phyloP scores from a whole-genome alignment of 192 early-diverging fungal genomes.

The Dissophora globulifera region DNA sequence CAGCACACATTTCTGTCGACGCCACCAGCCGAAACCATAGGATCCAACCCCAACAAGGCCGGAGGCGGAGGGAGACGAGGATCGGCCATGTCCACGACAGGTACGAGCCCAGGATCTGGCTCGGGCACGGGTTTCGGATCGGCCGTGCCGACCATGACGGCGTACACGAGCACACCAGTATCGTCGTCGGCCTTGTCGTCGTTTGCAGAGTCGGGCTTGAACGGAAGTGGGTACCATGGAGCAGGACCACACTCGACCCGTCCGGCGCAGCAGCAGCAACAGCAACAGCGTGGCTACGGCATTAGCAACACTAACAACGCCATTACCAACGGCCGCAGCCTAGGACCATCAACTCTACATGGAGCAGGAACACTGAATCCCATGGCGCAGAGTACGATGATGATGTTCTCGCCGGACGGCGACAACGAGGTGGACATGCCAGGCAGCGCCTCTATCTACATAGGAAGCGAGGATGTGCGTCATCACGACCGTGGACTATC shows the following conservation, averaged over 20 bases:
- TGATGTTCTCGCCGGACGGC: constrained; percentile 67
- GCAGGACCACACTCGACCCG: constrained; percentile 2
- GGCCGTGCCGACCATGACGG: background rate
- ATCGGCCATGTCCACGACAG: background rate
- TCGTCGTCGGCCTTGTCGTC: constrained; percentile 20
- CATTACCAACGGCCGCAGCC: too few relatives aligned
- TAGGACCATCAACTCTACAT: too few relatives aligned
- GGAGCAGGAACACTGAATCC: background rate
- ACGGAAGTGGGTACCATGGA: background rate
- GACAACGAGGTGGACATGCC: constrained; percentile 67
- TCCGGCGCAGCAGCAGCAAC: constrained; percentile 2
- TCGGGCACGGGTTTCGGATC: too few relatives aligned
- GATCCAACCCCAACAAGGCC: too few relatives aligned
- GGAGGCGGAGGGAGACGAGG: constrained; percentile 3
- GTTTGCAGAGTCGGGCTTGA: constrained; percentile 27
- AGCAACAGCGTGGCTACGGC: background rate
- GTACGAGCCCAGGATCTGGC: constrained; percentile 18
- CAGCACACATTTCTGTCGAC: constrained; percentile 41
- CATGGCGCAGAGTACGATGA: constrained; percentile 47
- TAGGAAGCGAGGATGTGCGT: constrained; percentile 3
- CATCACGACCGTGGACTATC: background rate
- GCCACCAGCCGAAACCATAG: too few relatives aligned
- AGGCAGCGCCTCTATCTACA: constrained; percentile 36
- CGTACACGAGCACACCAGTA: constrained; percentile 14
- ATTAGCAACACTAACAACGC: too few relatives aligned